These are phyloP conservation scores for Thymus mandschuricus DNA, from an alignment of 257 asterid genomes.

Conservation along the genomic window DNA sequence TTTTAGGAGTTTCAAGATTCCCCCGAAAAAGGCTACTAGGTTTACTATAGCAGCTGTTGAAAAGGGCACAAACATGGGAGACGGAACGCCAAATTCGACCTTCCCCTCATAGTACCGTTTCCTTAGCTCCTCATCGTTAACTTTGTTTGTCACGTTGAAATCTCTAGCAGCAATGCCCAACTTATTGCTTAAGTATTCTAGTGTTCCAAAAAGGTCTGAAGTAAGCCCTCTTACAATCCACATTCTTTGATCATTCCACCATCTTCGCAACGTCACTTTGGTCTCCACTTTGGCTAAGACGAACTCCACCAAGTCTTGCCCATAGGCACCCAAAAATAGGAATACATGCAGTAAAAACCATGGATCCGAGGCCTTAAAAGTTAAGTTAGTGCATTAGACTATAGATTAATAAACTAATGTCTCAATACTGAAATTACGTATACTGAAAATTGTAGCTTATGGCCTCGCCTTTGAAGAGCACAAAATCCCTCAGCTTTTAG, in stretches of 20 bases:
- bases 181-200: constrained; percentile 51
- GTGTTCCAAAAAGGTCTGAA: constrained; percentile 49
- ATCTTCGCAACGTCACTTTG: constrained; percentile 50
- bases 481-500: no score
- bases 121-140: constrained; percentile 48
- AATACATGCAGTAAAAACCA: constrained; percentile 58
- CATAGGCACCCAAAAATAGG: constrained; percentile 63
- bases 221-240: constrained; percentile 67
- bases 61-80: constrained; percentile 73
- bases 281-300: constrained; percentile 49
- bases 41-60: constrained; percentile 55
- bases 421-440: background rate
- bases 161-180: constrained; percentile 59
- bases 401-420: background rate
- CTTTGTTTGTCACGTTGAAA: constrained; percentile 75
- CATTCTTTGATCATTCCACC: constrained; percentile 93
- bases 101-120: constrained; percentile 61
- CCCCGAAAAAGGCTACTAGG: constrained; percentile 38
- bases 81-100: constrained; percentile 62
- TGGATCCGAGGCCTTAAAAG: constrained; percentile 55
- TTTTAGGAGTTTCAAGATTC: constrained; percentile 28
- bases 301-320: constrained; percentile 69
- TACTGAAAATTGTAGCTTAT: no score
- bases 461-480: no score
- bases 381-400: background rate